Base-by-base conservation (phyloP, 1,284 basidiomycete species). In the Microbotryum intermedium region DNA sequence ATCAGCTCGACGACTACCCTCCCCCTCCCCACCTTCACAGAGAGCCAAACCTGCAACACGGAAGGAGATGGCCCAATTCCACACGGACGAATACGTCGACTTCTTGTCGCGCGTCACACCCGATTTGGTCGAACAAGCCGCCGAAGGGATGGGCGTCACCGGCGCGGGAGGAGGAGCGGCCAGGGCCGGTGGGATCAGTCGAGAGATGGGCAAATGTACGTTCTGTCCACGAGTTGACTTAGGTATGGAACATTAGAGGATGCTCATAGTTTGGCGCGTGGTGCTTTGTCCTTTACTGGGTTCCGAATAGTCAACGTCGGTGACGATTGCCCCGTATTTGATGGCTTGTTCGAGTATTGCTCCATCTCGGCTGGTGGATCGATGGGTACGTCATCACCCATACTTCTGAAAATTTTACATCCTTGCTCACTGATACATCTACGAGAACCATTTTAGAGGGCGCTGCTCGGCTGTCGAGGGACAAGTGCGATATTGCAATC, bases 21-120 rank as follows among this genome's bases (percentile, higher is more conserved):
- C 34, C 13, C 34, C 34, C 34, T 9, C 16, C 10, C 2, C 43
- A 6, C 11, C 45, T 43, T n/a, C 10, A 46, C 70, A 95, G 93
- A 84, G 95, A 58, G 95, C 95, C 4, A 99, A 99, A 81, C 95
- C 95, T 8, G 95, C 95, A 6, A 98, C 95, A 7, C 95, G 95
- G 76, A 86, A 93, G 62, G 95, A 98, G 73, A 92, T 93, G 90
- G 89, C 90, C 6, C 90, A 92, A 72, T 93, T 93, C 72, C 90
- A 93, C 73, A 89, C 90, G 4, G 90, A 93, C 75, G 90, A 93
- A 77, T 93, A 93, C 73, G 87, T 93, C 65, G 90, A 93, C 69
- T 92, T 93, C 73, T 78, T 93, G 55, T 83, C 83, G 73, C 81
- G 85, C 60, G 89, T 92, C 69, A 88, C 84, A 3, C 90, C 90